Conservation (phyloP, 768 basidiomycete species). For the Omphalotus guepiniiformis region DNA sequence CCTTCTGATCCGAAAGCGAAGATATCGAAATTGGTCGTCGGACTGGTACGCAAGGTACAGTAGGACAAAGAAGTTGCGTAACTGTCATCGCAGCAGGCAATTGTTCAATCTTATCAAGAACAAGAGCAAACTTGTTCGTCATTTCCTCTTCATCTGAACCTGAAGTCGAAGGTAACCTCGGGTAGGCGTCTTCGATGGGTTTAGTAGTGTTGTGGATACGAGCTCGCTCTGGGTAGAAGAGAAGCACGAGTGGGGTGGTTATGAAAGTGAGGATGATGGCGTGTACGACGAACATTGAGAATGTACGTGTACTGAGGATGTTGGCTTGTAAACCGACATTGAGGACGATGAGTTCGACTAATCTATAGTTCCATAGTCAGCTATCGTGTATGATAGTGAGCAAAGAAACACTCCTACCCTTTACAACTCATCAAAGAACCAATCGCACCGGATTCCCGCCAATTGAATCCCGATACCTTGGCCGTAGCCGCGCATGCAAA, state of each 20-base stretch:
- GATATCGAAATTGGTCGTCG: neutral
- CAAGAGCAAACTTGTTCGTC: slow-evolving; percentile 62
- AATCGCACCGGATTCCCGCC: slow-evolving; percentile 77
- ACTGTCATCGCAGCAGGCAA: slow-evolving; percentile 81
- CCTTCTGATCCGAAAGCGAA: slow-evolving; percentile 23
- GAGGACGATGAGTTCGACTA: slow-evolving; percentile 87
- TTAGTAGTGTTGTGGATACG: slow-evolving; percentile 34
- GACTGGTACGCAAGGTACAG: slow-evolving; percentile 1
- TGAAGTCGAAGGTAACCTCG: slow-evolving; percentile 14
- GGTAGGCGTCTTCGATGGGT: slow-evolving; percentile 14
- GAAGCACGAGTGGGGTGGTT: slow-evolving; percentile 77
- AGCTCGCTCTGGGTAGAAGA: slow-evolving; percentile 67
- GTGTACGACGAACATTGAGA: slow-evolving; percentile 88
- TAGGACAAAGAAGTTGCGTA: slow-evolving; percentile 61
- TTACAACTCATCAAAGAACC: slow-evolving; percentile 90
- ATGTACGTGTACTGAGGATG: slow-evolving; percentile 60
- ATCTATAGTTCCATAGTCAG: slow-evolving; percentile 26
- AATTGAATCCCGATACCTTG: slow-evolving; percentile 55
- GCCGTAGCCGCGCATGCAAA: slow-evolving; percentile 61
- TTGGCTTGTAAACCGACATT: slow-evolving; percentile 77
- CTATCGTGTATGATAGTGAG: neutral
- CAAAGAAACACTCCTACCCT: slow-evolving; percentile 54
- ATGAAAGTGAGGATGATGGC: slow-evolving; percentile 76
- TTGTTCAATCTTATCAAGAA: slow-evolving; percentile 81
- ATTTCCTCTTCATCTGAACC: slow-evolving; percentile 28